Percentiles rank a stretch among this genome's conserved stretches.
phyloP scores from a whole-genome alignment of 2,329 filamentous ascomycete species.

The Diaporthe velutina region DNA sequence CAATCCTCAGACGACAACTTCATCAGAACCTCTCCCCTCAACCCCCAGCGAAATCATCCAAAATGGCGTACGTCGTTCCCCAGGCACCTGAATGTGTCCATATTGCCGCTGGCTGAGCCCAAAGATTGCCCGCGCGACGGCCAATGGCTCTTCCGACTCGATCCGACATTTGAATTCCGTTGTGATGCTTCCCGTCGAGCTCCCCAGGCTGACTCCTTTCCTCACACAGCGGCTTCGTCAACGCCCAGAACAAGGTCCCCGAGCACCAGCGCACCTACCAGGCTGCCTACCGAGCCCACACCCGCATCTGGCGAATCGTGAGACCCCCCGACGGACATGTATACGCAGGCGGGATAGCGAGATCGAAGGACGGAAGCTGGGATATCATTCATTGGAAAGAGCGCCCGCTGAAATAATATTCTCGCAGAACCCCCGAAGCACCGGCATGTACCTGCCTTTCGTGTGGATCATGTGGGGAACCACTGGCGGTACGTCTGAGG shows the following conservation, averaged over 20 bases:
- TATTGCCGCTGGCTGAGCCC: neutral
- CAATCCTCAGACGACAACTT: conserved; percentile 39
- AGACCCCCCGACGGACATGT: conserved; percentile 51
- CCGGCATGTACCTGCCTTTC: conserved; percentile 76
- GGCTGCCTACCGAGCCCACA: conserved; percentile 75
- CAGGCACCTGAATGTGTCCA: neutral
- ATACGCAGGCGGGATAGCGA: neutral
- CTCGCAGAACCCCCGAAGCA: conserved; percentile 73
- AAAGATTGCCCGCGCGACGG: neutral
- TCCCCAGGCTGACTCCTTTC: conserved; percentile 46
- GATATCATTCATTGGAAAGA: neutral
- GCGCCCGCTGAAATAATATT: conserved; percentile 44
- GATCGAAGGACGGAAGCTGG: conserved; percentile 23
- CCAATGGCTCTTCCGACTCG: conserved; percentile 34
- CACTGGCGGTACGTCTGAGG: conserved; percentile 68
- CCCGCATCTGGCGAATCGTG: conserved; percentile 85
- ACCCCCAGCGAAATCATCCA: conserved; percentile 42
- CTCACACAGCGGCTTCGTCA: conserved; percentile 63
- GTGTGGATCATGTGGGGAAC: conserved; percentile 73
- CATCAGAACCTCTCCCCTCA: conserved; percentile 43
- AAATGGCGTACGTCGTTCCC: conserved; percentile 48
- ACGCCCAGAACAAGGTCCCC: conserved; percentile 83
- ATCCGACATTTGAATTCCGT: conserved; percentile 18
- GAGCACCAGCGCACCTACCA: conserved; percentile 82
- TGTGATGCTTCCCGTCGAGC: conserved; percentile 10